Percentiles rank a stretch among this genome's conserved stretches.
phyloP scores from a whole-genome alignment of 2,329 filamentous ascomycete species.

The Cordyceps fumosorosea region DNA sequence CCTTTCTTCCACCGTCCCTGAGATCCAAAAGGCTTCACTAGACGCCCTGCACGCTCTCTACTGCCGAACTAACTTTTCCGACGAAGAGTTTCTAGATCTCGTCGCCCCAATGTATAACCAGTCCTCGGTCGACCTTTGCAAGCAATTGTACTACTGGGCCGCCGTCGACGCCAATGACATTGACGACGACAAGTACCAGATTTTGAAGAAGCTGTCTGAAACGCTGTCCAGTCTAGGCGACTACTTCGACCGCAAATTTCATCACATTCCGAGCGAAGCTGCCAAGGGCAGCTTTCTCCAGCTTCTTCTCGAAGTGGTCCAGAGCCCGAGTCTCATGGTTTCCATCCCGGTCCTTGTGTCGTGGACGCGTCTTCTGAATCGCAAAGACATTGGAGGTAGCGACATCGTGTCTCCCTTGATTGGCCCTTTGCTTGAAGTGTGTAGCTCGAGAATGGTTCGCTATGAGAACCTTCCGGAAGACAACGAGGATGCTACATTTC shows the following conservation, averaged over 20 bases:
- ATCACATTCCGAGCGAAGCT: constrained; percentile 53
- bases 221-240: constrained; percentile 80
- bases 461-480: constrained; percentile 85
- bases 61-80: constrained; percentile 63
- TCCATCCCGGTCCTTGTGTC: constrained; percentile 89
- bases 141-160: constrained; percentile 73
- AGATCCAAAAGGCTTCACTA: constrained; percentile 60
- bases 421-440: constrained; percentile 71
- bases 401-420: constrained; percentile 59
- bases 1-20: constrained; percentile 62
- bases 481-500: constrained; percentile 68
- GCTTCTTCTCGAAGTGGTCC: constrained; percentile 71
- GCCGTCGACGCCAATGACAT: constrained; percentile 73
- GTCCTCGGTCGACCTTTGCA: constrained; percentile 65
- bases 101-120: constrained; percentile 72
- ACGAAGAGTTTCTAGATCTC: constrained; percentile 71
- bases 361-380: constrained; percentile 77
- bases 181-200: constrained; percentile 84
- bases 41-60: constrained; percentile 83
- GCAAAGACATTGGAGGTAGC: constrained; percentile 58
- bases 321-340: constrained; percentile 80
- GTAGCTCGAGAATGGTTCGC: constrained; percentile 73
- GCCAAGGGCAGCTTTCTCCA: constrained; percentile 72
- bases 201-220: constrained; percentile 92
- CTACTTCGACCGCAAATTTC: constrained; percentile 73